Base-by-base conservation (phyloP, 106 monocot species). In the Acorus gramineus region DNA sequence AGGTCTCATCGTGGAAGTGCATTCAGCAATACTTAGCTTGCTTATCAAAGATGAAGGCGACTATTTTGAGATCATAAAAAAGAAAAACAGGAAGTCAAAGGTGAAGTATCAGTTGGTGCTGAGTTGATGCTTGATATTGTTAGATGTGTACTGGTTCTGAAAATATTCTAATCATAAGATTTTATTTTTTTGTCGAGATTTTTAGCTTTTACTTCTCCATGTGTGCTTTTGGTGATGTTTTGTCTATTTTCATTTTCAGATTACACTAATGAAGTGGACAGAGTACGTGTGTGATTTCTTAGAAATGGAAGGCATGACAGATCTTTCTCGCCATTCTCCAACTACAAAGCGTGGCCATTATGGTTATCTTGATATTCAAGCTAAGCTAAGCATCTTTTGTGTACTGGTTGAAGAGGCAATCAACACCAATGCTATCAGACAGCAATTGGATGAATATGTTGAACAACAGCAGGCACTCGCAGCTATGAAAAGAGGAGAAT, bases 261-360 rank as follows among this genome's bases (percentile, higher is more conserved):
- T 70, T 53, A 44, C 11, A 50, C 12, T 61, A 14, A 61, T 61
- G 14, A 14, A n/a, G 45, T 70, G 70, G 70, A 11, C 60, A 7
- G 50, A 60, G 44, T 70, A 70, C 53, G 43, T 70, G 6, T 70
- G 70, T 53, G 70, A 70, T 58, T 70, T 52, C 42, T 13, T 70
- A 53, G 70, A 70, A 42, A 44, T 70, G 47, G 53, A 53, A 3
- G 53, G 42, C 50, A 10, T 13, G 61, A 46, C 61, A 6, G 47
- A 70, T 47, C 7, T 53, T 52, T 8, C 42, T 12, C 6, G 61
- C 52, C 61, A 70, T 42, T 7, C 46, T 9, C 3, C 7, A 5
- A 70, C 11, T 42, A 53, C 60, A 61, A 70, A 61, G 61, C 5
- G 4, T 47, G 61, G 70, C 44, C 52, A 44, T 4, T 70, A 70